phyloP scores from a whole-genome alignment of 1,284 basidiomycete species.

The Pterulicium gracile region DNA sequence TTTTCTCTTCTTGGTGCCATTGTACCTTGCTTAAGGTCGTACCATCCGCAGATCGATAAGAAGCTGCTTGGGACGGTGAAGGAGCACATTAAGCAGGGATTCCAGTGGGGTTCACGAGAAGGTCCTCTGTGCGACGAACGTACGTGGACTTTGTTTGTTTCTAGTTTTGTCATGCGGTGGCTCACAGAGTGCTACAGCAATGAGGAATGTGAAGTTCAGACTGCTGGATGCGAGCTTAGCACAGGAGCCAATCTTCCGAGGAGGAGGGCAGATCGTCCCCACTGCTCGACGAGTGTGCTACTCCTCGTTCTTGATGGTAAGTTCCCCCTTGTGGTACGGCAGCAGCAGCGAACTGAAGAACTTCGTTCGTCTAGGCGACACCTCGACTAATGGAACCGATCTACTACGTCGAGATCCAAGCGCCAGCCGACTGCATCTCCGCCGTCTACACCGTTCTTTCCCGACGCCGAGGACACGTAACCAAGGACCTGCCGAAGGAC shows the following conservation, averaged over 20 bases:
- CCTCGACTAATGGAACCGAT: slow-evolving; percentile 94
- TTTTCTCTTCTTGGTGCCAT: not conserved
- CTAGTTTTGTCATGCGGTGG: slow-evolving; percentile 6
- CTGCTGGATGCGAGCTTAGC: slow-evolving; percentile 87
- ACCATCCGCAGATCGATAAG: slow-evolving; percentile 68
- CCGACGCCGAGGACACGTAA: slow-evolving; percentile 93
- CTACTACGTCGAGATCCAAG: slow-evolving; percentile 97
- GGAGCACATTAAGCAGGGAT: slow-evolving; percentile 96
- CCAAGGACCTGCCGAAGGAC: slow-evolving; percentile 93
- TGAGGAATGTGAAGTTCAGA: slow-evolving; percentile 98
- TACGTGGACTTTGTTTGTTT: slow-evolving; percentile 33
- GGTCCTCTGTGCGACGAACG: slow-evolving; percentile 98
- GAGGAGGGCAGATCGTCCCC: slow-evolving; percentile 97
- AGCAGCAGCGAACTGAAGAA: slow-evolving; percentile 8
- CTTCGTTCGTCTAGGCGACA: slow-evolving; percentile 51
- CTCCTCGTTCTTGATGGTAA: slow-evolving; percentile 95
- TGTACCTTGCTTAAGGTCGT: slow-evolving; percentile 6
- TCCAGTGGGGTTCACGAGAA: slow-evolving; percentile 98
- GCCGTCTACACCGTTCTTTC: slow-evolving; percentile 97
- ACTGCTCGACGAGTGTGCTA: slow-evolving; percentile 97
- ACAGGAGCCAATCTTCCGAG: slow-evolving; percentile 92
- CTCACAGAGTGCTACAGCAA: slow-evolving; percentile 42
- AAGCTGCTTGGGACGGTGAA: slow-evolving; percentile 83
- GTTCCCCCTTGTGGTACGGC: slow-evolving; percentile 12
- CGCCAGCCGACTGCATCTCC: slow-evolving; percentile 96